Evolutionary conservation across 2,329 filamentous ascomycete genomes (phyloP).

Genomic region (Colletotrichum eremochloae): DNA sequence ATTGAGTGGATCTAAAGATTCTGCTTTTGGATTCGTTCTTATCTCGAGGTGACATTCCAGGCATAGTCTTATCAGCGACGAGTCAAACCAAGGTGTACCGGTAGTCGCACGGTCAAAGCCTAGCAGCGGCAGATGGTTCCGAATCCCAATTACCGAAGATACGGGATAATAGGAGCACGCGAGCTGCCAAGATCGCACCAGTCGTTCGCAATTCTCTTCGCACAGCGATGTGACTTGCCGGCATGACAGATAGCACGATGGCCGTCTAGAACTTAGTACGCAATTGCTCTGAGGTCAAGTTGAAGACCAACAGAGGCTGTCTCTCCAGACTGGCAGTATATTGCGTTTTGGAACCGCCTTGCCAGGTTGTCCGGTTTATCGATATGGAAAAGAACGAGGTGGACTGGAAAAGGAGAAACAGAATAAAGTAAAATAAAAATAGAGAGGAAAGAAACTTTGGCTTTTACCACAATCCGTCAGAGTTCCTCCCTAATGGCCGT

Average conservation of each 20-base stretch:
- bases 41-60: conserved; percentile 27
- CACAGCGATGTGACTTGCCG: not conserved
- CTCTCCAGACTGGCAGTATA: conserved; percentile 17
- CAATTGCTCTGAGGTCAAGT: conserved; percentile 11
- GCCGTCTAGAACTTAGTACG: not conserved
- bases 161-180: conserved; percentile 7
- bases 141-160: not conserved
- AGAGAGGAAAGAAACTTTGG: not conserved
- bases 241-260: not conserved
- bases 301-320: not conserved
- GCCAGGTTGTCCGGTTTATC: not conserved
- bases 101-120: conserved; percentile 18
- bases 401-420: not conserved
- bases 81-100: conserved; percentile 9
- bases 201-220: not conserved
- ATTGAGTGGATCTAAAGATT: conserved; percentile 24
- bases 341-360: not conserved
- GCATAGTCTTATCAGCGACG: conserved; percentile 22
- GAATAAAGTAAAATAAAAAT: no score
- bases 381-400: not conserved
- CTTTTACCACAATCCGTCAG: not conserved
- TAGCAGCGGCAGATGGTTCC: conserved; percentile 4
- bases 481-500: not conserved
- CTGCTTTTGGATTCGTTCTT: conserved; percentile 7
- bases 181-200: conserved; percentile 1